Evolutionary conservation across 805 yeast species (phyloP).

Genomic region (Jamesozyma hellenica): DNA sequence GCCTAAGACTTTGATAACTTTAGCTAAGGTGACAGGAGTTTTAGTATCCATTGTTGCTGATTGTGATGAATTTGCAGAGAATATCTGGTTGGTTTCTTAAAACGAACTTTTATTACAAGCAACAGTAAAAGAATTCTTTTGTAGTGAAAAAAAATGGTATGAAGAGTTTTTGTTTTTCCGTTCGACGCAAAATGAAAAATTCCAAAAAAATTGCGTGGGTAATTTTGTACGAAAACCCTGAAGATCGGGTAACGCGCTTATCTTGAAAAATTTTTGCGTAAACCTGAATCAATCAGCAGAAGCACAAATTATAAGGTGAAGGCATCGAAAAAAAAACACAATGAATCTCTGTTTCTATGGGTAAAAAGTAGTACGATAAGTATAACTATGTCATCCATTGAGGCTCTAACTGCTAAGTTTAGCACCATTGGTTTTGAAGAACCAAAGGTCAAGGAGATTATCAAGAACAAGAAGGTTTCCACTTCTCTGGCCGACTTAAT

Average conservation of each 20-base stretch:
- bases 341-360: too few species aligned
- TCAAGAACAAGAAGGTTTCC: conserved; percentile 79
- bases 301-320: too few species aligned
- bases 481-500: conserved; percentile 55
- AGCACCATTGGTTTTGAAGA: conserved; percentile 56
- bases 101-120: too few species aligned
- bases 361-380: too few species aligned
- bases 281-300: too few species aligned
- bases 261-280: not conserved
- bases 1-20: conserved; percentile 98
- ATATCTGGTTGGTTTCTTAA: not conserved
- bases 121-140: not conserved
- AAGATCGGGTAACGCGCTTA: not conserved
- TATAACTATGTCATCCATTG: conserved; percentile 25
- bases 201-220: not conserved
- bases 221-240: not conserved
- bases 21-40: conserved; percentile 97
- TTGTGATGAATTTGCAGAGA: not conserved
- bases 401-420: conserved; percentile 29
- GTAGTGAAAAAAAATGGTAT: too few species aligned
- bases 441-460: conserved; percentile 65
- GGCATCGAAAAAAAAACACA: too few species aligned
- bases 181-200: not conserved
- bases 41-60: conserved; percentile 34
- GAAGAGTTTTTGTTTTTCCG: not conserved